phyloP scores from a whole-genome alignment of 257 asterid species.

The Echites panduratus region DNA sequence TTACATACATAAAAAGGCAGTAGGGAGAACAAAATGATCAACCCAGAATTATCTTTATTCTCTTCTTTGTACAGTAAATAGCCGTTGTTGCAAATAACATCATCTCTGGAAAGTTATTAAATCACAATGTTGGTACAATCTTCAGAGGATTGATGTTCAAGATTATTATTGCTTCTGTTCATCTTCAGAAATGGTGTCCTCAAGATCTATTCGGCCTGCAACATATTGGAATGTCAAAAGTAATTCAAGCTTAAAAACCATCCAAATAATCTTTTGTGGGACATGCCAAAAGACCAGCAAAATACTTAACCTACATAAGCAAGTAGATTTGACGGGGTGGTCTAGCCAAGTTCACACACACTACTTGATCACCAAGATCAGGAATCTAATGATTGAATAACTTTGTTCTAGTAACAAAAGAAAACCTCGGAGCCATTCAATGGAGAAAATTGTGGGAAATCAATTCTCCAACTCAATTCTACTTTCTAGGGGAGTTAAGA shows the following conservation, averaged over 20 bases:
- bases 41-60: conserved; percentile 32
- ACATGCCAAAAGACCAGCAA: neutral
- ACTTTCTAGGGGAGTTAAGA: too few relatives aligned
- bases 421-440: too few relatives aligned
- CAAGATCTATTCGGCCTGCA: conserved; percentile 62
- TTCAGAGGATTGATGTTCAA: conserved; percentile 7
- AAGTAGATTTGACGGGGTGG: neutral
- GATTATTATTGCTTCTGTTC: conserved; percentile 30
- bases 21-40: conserved; percentile 3
- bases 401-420: too few relatives aligned
- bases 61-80: conserved; percentile 26
- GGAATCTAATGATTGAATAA: too few relatives aligned
- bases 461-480: too few relatives aligned
- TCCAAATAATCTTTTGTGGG: neutral
- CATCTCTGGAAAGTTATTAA: conserved; percentile 4
- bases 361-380: too few relatives aligned
- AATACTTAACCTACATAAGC: neutral
- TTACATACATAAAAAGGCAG: conserved; percentile 1
- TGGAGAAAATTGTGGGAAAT: too few relatives aligned
- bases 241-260: neutral
- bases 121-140: conserved; percentile 8
- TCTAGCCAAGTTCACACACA: neutral
- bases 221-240: neutral
- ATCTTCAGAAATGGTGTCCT: conserved; percentile 60
- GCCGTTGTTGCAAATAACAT: conserved; percentile 18